Conservation (phyloP, 371 early-diverging fungal genomes). For the Actinomortierella wolfii region DNA sequence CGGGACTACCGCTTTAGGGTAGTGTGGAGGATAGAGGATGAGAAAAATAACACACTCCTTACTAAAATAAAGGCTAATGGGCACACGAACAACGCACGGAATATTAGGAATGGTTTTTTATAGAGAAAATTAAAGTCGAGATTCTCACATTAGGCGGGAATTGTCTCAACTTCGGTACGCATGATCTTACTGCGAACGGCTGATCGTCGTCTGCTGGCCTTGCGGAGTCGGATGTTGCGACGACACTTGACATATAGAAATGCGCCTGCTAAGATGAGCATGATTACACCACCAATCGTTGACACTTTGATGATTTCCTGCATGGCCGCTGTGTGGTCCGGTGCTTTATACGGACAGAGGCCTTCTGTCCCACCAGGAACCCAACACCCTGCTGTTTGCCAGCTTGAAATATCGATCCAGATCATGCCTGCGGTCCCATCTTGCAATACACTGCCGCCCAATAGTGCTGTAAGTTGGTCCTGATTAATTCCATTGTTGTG, state of each 20-base stretch:
- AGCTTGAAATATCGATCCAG: constrained; percentile 47
- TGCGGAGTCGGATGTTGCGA: constrained; percentile 39
- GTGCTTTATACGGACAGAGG: constrained; percentile 27
- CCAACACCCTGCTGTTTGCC: constrained; percentile 47
- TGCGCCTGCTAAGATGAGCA: constrained; percentile 18
- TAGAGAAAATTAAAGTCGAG: too few species aligned
- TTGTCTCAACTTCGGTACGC: constrained; percentile 36
- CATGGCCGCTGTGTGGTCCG: constrained; percentile 37
- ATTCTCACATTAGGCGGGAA: constrained; percentile 20
- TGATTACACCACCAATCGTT: constrained; percentile 36
- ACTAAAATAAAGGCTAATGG: not conserved
- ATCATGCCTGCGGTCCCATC: constrained; percentile 16
- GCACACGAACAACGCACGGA: not conserved
- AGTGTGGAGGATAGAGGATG: not conserved
- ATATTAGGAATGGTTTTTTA: not conserved
- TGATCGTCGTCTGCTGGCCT: constrained; percentile 29
- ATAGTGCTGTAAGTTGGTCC: not conserved
- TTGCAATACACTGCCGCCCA: not conserved
- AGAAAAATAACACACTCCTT: not conserved
- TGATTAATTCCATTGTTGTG: too few species aligned
- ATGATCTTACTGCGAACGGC: constrained; percentile 34
- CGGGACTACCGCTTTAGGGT: too few species aligned
- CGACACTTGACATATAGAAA: constrained; percentile 40
- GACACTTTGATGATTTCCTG: constrained; percentile 45
- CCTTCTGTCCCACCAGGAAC: constrained; percentile 37